Conservation (phyloP, 2,329 filamentous ascomycete genomes). For the Diaporthe ampelina region DNA sequence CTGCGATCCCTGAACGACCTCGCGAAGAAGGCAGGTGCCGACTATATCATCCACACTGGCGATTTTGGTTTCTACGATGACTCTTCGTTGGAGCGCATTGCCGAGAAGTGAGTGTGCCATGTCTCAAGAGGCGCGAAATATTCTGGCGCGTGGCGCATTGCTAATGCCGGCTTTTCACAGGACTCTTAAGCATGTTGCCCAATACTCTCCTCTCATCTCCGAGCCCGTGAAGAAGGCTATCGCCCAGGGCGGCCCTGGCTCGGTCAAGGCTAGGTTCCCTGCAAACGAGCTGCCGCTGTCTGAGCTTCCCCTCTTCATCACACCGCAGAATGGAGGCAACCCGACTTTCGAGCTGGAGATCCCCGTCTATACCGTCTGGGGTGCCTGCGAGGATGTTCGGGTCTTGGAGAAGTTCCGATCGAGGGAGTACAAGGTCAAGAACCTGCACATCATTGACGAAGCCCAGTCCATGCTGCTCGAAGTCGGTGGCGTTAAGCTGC, state of each 20-base stretch:
- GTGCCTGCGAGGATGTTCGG: slow-evolving; percentile 97
- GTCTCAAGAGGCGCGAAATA: slow-evolving; percentile 39
- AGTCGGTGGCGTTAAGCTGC: slow-evolving; percentile 94
- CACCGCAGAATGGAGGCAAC: slow-evolving; percentile 55
- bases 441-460: slow-evolving; percentile 98
- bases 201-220: slow-evolving; percentile 94
- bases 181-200: slow-evolving; percentile 97
- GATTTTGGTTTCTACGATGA: slow-evolving; percentile 99
- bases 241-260: slow-evolving; percentile 75
- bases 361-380: slow-evolving; percentile 99
- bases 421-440: slow-evolving; percentile 96
- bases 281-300: slow-evolving; percentile 90
- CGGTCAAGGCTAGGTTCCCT: slow-evolving; percentile 88
- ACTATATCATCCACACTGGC: slow-evolving; percentile 98
- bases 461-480: slow-evolving; percentile 96
- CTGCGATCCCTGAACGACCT: slow-evolving; percentile 96
- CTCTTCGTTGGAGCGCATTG: slow-evolving; percentile 94
- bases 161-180: slow-evolving; percentile 60
- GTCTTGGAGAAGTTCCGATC: slow-evolving; percentile 98
- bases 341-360: slow-evolving; percentile 93
- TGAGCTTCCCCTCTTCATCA: slow-evolving; percentile 88
- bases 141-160: slow-evolving; percentile 13
- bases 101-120: slow-evolving; percentile 83
- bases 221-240: slow-evolving; percentile 81
- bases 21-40: slow-evolving; percentile 92